phyloP scores from a whole-genome alignment of 169 alveolate genomes.

The Plasmodium inui region DNA sequence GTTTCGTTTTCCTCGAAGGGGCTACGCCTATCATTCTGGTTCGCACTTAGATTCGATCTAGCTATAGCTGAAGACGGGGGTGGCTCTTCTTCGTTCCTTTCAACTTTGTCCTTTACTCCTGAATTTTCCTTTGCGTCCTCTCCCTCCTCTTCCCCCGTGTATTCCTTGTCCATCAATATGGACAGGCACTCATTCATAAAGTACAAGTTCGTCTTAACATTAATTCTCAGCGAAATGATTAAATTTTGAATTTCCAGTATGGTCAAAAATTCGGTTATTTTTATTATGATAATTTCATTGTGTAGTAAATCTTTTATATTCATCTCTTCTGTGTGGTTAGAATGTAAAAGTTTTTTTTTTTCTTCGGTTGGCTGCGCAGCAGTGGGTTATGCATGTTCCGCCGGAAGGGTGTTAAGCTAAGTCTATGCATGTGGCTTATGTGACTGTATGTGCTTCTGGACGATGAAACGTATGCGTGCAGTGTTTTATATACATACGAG shows the following conservation, averaged over 20 bases:
- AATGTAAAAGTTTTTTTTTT: background rate
- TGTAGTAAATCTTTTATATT: constrained; percentile 44
- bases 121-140: background rate
- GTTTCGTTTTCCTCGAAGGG: background rate
- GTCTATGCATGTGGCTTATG: background rate
- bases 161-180: constrained; percentile 6
- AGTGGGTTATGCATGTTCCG: background rate
- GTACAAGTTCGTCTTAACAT: constrained; percentile 60
- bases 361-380: background rate
- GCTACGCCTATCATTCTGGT: background rate
- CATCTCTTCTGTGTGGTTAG: constrained; percentile 8
- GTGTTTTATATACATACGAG: background rate
- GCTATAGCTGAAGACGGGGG: background rate
- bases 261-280: constrained; percentile 57
- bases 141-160: background rate
- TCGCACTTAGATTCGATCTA: background rate
- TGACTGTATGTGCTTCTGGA: background rate
- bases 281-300: constrained; percentile 67
- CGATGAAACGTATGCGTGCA: background rate
- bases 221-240: constrained; percentile 48
- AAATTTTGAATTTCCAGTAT: constrained; percentile 56
- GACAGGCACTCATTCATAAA: constrained; percentile 69
- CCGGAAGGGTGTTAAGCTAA: background rate
- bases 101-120: background rate
- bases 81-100: background rate